Evolutionary conservation across 768 basidiomycete species (phyloP), one percentile per base, ranked within the genome.

Genomic region (Collybia sp.): DNA sequence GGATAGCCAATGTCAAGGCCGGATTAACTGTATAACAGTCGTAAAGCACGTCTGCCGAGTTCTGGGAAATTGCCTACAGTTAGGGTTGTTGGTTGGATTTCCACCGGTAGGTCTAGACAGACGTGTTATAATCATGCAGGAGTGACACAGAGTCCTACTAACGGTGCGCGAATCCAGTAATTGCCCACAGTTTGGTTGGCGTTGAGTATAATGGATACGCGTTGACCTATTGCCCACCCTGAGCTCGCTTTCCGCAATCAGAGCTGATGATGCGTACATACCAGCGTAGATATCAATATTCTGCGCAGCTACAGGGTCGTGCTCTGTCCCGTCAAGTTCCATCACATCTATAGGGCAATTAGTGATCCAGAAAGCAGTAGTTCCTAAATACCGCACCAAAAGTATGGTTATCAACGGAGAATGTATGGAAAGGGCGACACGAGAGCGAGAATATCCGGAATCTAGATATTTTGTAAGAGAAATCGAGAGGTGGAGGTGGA

Each of bases 401-500:
- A 5, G 56, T 58, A 51, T 74, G 72, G 5, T 54, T 51, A n/a
- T 71, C 67, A 45, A 74, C 72, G 9, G 60, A 65, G 58, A 75
- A 67, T 3, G 45, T 49, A 46, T 60, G 64, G 47, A 59, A 58
- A 4, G 40, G 40, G 35, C 42, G 39, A 34, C 46, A 47, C 5
- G 40, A 19, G n/a, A 42, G 40, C 38, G 19, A 35, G 37, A 47
- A 12, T 2, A 47, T 38, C n/a, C 46, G 46, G 41, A 47, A 30
- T 12, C 44, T 25, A 8, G 8, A 25, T 25, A 25, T 4, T 8
- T 25, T 8, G 3, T 8, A 25, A 8, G 8, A 8, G 25, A 25
- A 25, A 8, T 8, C 8, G 25, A 8, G 25, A 25, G 25, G 8
- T 25, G 25, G n/a, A n/a, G n/a, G 25, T 25, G 25, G 25, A 25